phyloP scores from a whole-genome alignment of 2,329 filamentous ascomycete species.

The Penicillium concentricum region DNA sequence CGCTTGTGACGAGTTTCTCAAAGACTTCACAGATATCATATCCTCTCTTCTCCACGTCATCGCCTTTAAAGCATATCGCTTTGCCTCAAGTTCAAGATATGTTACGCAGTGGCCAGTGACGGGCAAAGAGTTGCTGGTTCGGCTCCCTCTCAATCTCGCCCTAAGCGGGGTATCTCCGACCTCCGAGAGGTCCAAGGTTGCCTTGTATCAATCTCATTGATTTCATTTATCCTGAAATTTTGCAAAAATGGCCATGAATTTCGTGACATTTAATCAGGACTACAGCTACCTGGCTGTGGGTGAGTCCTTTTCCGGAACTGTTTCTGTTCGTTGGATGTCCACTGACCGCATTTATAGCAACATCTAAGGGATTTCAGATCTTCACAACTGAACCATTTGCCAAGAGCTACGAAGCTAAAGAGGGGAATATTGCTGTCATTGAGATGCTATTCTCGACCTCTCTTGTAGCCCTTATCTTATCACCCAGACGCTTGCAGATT shows the following conservation, averaged over 20 bases:
- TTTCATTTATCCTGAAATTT: neutral
- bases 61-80: neutral
- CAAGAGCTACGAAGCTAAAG: constrained; percentile 90
- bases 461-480: constrained; percentile 87
- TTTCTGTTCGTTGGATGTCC: constrained; percentile 5
- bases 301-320: constrained; percentile 44
- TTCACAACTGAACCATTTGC: constrained; percentile 96
- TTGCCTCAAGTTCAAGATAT: constrained; percentile 10
- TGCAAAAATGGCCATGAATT: constrained; percentile 77
- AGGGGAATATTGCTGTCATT: constrained; percentile 91
- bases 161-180: constrained; percentile 21
- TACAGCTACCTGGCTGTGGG: constrained; percentile 95
- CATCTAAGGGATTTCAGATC: constrained; percentile 89
- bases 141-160: constrained; percentile 7
- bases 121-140: constrained; percentile 20
- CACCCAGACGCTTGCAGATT: constrained; percentile 87
- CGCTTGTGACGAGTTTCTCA: constrained; percentile 31
- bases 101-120: constrained; percentile 18
- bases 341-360: constrained; percentile 57
- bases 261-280: constrained; percentile 99
- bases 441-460: constrained; percentile 99
- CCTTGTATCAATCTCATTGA: constrained; percentile 13
- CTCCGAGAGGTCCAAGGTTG: constrained; percentile 10
- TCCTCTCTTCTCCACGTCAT: constrained; percentile 3
- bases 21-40: constrained; percentile 9